phyloP scores from a whole-genome alignment of 2,329 filamentous ascomycete genomes.

The Plectosphaerella plurivora region DNA sequence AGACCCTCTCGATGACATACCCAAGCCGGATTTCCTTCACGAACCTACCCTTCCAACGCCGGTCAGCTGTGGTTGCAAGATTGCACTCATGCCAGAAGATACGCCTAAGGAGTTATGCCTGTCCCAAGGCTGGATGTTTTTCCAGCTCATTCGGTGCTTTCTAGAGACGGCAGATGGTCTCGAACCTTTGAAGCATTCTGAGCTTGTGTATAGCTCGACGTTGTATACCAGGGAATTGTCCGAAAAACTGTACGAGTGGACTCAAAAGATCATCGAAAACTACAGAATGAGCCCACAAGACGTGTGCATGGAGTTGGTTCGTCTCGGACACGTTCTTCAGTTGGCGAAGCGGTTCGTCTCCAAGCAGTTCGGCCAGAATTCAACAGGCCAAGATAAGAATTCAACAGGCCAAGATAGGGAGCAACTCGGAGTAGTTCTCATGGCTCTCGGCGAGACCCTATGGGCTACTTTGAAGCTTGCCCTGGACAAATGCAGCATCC shows the following conservation, averaged over 20 bases:
- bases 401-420: too few relatives aligned
- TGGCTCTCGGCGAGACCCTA: not conserved
- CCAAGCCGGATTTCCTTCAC: too few relatives aligned
- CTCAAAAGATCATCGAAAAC: not conserved
- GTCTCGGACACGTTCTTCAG: not conserved
- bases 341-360: not conserved
- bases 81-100: too few relatives aligned
- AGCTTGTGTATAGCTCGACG: not conserved
- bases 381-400: too few relatives aligned
- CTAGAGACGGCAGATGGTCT: not conserved
- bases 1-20: too few relatives aligned
- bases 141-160: not conserved
- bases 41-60: too few relatives aligned
- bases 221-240: not conserved
- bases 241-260: not conserved
- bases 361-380: not conserved
- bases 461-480: not conserved
- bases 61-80: too few relatives aligned
- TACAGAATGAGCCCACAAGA: not conserved
- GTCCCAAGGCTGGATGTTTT: not conserved
- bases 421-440: too few relatives aligned
- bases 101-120: not conserved
- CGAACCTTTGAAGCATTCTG: not conserved
- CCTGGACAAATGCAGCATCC: not conserved
- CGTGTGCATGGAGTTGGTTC: not conserved